Evolutionary conservation across 805 yeast genomes (phyloP), one percentile per base, ranked within the genome.

Genomic region (Nakazawaea laoshanensis): DNA sequence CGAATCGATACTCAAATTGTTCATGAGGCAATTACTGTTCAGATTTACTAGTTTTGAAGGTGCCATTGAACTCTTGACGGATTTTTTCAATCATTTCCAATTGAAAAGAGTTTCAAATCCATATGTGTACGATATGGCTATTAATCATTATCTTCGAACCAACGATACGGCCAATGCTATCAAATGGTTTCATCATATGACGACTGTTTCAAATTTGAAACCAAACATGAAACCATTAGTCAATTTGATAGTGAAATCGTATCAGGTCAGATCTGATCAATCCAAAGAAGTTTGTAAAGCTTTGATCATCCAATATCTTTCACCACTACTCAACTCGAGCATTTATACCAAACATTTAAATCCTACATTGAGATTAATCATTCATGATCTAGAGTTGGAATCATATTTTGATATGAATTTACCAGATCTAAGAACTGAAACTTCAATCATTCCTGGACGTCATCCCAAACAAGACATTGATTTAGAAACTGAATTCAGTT

Each of bases 1-100:
- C 20, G 29, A 29, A 3, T 14, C 13, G 17, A 34, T 34, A 21
- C 25, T 34, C 22, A 34, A 34, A 29, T 19, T 29, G 20, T 34
- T 34, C 29, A 34, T 34, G 37, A 29, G 26, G 19, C 33, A 34
- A 29, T 29, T 29, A 14, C 30, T 34, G 33, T 29, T 10, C 21
- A 19, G 33, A 14, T 34, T 34, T 14, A 13, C 26, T 7, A 25
- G 26, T 24, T 34, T 29, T 16, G 37, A 34, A 14, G 31, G 37
- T 10, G 37, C 37, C n/a, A 27, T 17, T 8, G 37, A 34, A 14
- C 15, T 34, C 9, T 19, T 34, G 21, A 20, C 18, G 2, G 37
- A 34, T 20, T 34, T 34, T 16, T 19, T 16, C 8, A 19, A 17
- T 5, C 17, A 29, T 7, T 1, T 29, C 12, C 11, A 29, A 5